A percentile compares a stretch with the other conserved stretches of the same genome.
Evolutionary conservation across 257 asterid genomes (phyloP).

Genomic region (Petunia secreta): DNA sequence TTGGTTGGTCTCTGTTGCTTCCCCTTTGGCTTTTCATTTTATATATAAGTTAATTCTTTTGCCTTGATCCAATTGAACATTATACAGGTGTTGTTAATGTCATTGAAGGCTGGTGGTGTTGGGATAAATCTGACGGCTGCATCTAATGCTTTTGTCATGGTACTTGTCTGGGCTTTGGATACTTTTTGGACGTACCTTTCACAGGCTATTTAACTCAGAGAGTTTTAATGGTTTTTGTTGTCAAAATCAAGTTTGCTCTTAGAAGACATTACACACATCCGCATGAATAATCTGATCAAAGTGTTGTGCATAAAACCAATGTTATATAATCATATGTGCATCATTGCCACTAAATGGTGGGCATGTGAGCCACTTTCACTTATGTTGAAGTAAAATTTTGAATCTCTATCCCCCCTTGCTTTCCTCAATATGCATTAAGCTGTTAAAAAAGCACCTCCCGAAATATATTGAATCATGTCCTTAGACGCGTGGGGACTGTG

Average conservation of each 20-base stretch:
- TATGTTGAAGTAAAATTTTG: not conserved
- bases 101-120: constrained; percentile 98
- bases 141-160: constrained; percentile 93
- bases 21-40: not conserved
- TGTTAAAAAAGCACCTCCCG: not conserved
- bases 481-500: too few relatives aligned
- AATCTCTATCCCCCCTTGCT: not conserved
- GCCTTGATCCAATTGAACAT: not conserved
- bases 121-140: constrained; percentile 97
- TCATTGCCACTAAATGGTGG: too few relatives aligned
- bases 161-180: constrained; percentile 31
- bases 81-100: constrained; percentile 84
- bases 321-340: not conserved
- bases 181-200: not conserved
- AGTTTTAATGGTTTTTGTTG: not conserved
- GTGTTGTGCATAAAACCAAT: not conserved
- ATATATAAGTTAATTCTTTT: not conserved
- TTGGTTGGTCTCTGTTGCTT: constrained; percentile 48
- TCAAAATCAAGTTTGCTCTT: not conserved
- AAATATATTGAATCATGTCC: too few relatives aligned
- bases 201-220: not conserved
- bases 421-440: not conserved
- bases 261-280: not conserved
- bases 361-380: too few relatives aligned
- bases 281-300: not conserved